Evolutionary conservation across 495 filamentous ascomycete genomes (phyloP).

Genomic region (Amorphotheca resinae): DNA sequence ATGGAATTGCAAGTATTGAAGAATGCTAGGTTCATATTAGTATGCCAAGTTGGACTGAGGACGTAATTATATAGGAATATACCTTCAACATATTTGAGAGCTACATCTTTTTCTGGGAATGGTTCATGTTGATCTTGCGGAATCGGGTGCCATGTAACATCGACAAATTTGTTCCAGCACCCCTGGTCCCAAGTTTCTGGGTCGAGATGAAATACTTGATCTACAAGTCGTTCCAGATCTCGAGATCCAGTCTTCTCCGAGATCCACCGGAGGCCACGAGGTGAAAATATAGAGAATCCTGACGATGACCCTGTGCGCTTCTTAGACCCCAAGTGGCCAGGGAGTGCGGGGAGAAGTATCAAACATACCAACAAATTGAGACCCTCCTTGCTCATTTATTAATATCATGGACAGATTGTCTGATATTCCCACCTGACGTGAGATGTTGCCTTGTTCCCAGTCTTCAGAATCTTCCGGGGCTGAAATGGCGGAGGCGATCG

Average conservation of each 20-base stretch:
- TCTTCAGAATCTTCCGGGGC: no score
- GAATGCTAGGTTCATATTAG: conserved; percentile 7
- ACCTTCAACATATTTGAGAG: conserved; percentile 9
- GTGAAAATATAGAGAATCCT: conserved; percentile 13
- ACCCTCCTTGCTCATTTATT: conserved; percentile 2
- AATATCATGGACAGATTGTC: conserved; percentile 10
- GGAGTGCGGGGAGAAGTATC: background rate
- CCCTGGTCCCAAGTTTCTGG: background rate
- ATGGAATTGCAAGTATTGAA: conserved; percentile 7
- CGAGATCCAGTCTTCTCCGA: conserved; percentile 4
- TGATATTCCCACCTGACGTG: conserved; percentile 2
- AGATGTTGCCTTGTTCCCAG: conserved; percentile 1
- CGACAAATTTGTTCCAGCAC: background rate
- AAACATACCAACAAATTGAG: conserved; percentile 9
- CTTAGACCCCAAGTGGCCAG: background rate
- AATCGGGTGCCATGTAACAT: conserved; percentile 8
- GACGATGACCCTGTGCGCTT: conserved; percentile 5
- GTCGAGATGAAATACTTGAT: background rate
- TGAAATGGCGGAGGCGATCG: conserved; percentile 4
- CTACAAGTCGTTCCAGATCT: conserved; percentile 3
- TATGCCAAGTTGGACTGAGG: background rate
- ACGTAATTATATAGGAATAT: background rate
- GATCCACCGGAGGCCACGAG: conserved; percentile 14
- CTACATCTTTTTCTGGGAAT: conserved; percentile 9
- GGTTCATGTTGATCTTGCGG: conserved; percentile 1